A percentile compares a stretch with the other conserved stretches of the same genome.
Evolutionary conservation across 2,329 filamentous ascomycete species (phyloP).

Genomic region (Fusarium buxicola): DNA sequence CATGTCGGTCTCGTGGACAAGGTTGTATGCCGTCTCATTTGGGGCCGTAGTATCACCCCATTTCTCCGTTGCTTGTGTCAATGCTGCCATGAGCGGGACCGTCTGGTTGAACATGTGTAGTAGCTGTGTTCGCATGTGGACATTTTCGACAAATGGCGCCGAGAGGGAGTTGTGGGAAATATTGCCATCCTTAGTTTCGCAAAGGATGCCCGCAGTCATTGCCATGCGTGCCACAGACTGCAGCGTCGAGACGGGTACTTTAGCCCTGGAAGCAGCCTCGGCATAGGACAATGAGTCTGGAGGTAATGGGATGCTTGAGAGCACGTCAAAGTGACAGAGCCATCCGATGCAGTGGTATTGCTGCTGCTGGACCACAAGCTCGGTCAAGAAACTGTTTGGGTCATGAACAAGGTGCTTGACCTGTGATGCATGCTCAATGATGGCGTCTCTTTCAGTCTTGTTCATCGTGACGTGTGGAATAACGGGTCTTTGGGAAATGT

Average conservation of each 20-base stretch:
- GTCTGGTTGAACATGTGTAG: conserved; percentile 46
- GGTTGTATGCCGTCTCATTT: conserved; percentile 46
- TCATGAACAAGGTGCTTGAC: conserved; percentile 27
- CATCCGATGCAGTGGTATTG: conserved; percentile 33
- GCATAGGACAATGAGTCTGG: conserved; percentile 1
- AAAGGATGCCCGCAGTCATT: conserved; percentile 51
- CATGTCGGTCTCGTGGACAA: conserved; percentile 44
- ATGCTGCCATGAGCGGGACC: conserved; percentile 37
- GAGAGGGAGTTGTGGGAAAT: conserved; percentile 52
- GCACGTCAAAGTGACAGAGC: conserved; percentile 30
- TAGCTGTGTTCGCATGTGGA: conserved; percentile 46
- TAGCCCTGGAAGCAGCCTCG: conserved; percentile 19
- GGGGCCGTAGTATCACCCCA: conserved; percentile 43
- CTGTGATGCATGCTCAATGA: conserved; percentile 30
- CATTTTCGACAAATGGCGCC: conserved; percentile 42
- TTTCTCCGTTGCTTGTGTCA: conserved; percentile 44
- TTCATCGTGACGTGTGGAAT: conserved; percentile 15
- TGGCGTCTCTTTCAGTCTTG: conserved; percentile 28
- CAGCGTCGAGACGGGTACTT: conserved; percentile 18
- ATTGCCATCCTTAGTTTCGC: conserved; percentile 44
- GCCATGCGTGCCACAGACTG: conserved; percentile 49
- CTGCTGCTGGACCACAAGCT: conserved; percentile 29
- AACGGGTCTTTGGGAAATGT: not conserved
- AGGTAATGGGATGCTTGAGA: conserved; percentile 20
- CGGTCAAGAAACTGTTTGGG: conserved; percentile 33